Conservation (phyloP, 2,329 filamentous ascomycete genomes). For the Ceratocystis lukuohia region DNA sequence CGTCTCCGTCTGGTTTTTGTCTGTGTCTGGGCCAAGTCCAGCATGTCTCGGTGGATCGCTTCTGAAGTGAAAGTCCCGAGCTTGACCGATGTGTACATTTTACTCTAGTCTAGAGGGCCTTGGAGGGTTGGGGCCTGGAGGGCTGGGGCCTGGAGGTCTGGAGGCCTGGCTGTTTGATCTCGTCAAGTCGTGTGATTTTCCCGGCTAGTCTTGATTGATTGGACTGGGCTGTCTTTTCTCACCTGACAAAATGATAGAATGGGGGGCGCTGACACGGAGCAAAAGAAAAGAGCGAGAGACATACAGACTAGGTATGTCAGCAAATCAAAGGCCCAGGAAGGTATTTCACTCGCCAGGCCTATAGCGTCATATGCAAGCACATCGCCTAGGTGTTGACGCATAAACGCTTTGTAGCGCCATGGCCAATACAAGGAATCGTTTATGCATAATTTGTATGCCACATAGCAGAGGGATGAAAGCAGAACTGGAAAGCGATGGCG, state of each 20-base stretch:
- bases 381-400: neutral
- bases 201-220: neutral
- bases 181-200: neutral
- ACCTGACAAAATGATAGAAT: no score
- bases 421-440: neutral
- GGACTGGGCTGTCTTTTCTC: no score
- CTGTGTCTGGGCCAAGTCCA: neutral
- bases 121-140: no score
- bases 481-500: neutral
- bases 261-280: no score
- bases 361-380: no score
- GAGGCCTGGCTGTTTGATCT: neutral
- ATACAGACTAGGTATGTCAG: no score
- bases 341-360: neutral
- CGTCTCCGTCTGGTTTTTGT: neutral
- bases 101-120: no score
- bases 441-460: neutral
- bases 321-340: neutral
- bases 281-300: no score
- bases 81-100: no score
- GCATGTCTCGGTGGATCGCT: neutral
- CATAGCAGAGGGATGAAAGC: neutral
- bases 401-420: slow-evolving; percentile 2
- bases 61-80: neutral
- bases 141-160: no score